These are phyloP conservation scores for Sporothrix phasma DNA, from an alignment of 2,329 filamentous ascomycete genomes.

Conservation along the genomic window DNA sequence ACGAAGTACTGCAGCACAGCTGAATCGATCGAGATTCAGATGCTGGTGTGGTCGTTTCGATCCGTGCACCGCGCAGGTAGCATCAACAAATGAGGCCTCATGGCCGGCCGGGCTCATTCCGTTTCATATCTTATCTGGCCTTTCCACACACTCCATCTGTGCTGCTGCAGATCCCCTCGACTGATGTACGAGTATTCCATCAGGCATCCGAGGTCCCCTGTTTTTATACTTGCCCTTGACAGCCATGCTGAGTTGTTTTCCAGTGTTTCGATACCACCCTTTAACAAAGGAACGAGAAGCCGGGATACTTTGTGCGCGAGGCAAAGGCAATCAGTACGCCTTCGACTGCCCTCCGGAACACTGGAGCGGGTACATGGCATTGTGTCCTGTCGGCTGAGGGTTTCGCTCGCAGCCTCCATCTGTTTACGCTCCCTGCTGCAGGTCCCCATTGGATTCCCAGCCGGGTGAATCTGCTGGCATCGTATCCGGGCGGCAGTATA, in stretches of 20 bases:
- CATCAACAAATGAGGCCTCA: not conserved
- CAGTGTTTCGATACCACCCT: not conserved
- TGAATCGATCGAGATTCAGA: not conserved
- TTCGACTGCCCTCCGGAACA: not conserved
- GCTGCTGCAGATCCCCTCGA: too few relatives aligned
- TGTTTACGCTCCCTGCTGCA: not conserved
- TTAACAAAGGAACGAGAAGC: conserved; percentile 1
- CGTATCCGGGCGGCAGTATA: not conserved
- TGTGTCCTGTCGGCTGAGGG: not conserved
- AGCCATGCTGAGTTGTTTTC: not conserved
- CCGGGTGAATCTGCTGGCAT: not conserved
- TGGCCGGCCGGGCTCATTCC: not conserved
- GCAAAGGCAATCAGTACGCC: not conserved
- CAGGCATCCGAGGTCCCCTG: too few relatives aligned
- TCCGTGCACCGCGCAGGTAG: not conserved
- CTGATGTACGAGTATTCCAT: too few relatives aligned
- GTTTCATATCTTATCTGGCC: too few relatives aligned
- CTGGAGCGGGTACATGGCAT: not conserved
- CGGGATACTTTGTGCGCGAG: not conserved
- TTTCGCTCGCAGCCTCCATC: not conserved
- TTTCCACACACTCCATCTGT: too few relatives aligned
- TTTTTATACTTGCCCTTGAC: not conserved
- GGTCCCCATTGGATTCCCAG: not conserved
- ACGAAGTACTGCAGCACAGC: not conserved
- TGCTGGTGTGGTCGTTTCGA: not conserved